These are phyloP conservation scores for Pythium coloratum DNA, from an alignment of 352 stramenopile genomes.

Conservation along the genomic window DNA sequence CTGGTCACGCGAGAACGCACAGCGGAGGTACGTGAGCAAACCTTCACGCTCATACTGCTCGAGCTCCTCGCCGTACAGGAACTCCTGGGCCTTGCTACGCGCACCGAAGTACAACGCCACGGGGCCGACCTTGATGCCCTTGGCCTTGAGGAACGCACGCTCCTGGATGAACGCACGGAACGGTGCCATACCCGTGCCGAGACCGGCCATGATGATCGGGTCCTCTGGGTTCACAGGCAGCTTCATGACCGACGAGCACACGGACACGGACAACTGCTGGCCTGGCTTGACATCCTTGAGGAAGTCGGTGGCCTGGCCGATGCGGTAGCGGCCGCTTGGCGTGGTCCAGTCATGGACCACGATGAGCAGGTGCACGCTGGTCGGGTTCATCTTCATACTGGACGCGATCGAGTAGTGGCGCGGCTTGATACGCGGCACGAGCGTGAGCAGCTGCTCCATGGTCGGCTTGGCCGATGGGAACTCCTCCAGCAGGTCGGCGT, in stretches of 20 bases:
- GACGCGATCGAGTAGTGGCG: slow-evolving; percentile 93
- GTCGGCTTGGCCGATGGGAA: slow-evolving; percentile 71
- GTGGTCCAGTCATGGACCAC: slow-evolving; percentile 89
- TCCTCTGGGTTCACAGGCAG: slow-evolving; percentile 61
- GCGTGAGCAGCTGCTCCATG: slow-evolving; percentile 57
- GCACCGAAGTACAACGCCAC: slow-evolving; percentile 95
- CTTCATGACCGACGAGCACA: slow-evolving; percentile 82
- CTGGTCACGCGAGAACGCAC: slow-evolving; percentile 88
- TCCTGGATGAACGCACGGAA: slow-evolving; percentile 92
- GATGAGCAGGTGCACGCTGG: slow-evolving; percentile 81
- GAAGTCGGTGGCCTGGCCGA: slow-evolving; percentile 68
- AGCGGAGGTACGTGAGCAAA: slow-evolving; percentile 79
- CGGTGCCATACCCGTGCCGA: slow-evolving; percentile 88
- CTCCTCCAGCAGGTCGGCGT: slow-evolving; percentile 71
- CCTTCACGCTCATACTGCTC: slow-evolving; percentile 83
- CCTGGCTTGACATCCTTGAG: slow-evolving; percentile 46
- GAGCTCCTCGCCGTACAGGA: slow-evolving; percentile 94
- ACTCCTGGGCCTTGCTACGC: slow-evolving; percentile 92
- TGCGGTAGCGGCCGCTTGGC: slow-evolving; percentile 60
- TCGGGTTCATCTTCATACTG: slow-evolving; percentile 85
- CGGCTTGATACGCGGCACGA: slow-evolving; percentile 83
- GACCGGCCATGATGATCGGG: slow-evolving; percentile 84
- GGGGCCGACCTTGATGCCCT: slow-evolving; percentile 67
- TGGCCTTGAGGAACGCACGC: slow-evolving; percentile 67
- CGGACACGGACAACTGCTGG: slow-evolving; percentile 61